Percentiles rank a stretch among this genome's conserved stretches.
phyloP scores from a whole-genome alignment of 768 basidiomycete species.

The Lentinula edodes region DNA sequence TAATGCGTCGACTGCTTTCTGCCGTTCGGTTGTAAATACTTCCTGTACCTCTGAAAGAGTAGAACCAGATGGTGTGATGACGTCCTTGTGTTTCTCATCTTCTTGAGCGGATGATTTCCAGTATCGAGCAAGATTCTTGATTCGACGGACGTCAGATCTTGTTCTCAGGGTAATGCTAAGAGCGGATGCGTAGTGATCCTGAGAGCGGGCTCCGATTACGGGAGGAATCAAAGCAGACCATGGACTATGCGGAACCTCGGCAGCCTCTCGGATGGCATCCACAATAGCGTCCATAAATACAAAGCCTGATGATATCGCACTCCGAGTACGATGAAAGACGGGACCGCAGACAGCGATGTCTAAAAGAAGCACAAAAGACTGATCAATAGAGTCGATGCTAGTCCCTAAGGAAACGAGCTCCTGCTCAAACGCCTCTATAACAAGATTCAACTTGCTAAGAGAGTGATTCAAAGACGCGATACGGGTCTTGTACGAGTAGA shows the following conservation, averaged over 20 bases:
- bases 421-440: not conserved
- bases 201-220: slow-evolving; percentile 17
- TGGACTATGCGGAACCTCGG: slow-evolving; percentile 15
- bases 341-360: not conserved
- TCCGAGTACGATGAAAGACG: slow-evolving; percentile 1
- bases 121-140: slow-evolving; percentile 25
- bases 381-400: not conserved
- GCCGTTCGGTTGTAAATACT: not conserved
- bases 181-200: slow-evolving; percentile 28
- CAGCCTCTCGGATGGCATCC: slow-evolving; percentile 22
- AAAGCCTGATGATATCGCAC: slow-evolving; percentile 14
- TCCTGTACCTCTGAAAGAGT: slow-evolving; percentile 9
- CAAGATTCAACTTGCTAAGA: not conserved
- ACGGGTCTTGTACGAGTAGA: not conserved
- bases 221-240: slow-evolving; percentile 23
- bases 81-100: not conserved
- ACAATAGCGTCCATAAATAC: slow-evolving; percentile 21
- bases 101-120: slow-evolving; percentile 28
- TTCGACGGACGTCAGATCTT: slow-evolving; percentile 21
- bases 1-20: slow-evolving; percentile 20
- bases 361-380: not conserved
- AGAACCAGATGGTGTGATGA: slow-evolving; percentile 11
- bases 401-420: not conserved
- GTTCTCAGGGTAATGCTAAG: slow-evolving; percentile 23
- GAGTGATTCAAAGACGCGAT: not conserved